Evolutionary conservation across 352 stramenopile species (phyloP).

Genomic region (Pythium periplocum): DNA sequence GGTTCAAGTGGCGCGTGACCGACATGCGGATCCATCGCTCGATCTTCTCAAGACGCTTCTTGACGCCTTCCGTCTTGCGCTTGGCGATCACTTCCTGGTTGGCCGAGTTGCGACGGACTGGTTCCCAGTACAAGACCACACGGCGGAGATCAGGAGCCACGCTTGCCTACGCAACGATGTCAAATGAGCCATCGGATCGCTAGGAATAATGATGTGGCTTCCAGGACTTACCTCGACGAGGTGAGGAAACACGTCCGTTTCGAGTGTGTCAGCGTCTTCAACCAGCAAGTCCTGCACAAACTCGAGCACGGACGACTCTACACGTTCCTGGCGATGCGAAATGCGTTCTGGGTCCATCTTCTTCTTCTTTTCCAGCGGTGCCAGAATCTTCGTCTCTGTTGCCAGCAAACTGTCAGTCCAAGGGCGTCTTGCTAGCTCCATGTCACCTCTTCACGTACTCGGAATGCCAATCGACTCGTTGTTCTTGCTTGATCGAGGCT

Average conservation of each 20-base stretch:
- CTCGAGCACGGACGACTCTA: slow-evolving; percentile 56
- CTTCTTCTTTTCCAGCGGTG: slow-evolving; percentile 76
- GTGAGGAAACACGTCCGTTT: slow-evolving; percentile 55
- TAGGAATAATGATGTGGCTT: no score
- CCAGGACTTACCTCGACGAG: slow-evolving; percentile 49
- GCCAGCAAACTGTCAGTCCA: neutral
- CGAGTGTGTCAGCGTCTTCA: slow-evolving; percentile 54
- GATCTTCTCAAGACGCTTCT: slow-evolving; percentile 53
- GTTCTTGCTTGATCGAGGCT: slow-evolving; percentile 31
- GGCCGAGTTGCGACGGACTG: slow-evolving; percentile 53
- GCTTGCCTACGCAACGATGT: slow-evolving; percentile 31
- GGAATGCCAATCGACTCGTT: slow-evolving; percentile 38
- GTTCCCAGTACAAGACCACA: slow-evolving; percentile 71
- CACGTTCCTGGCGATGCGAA: slow-evolving; percentile 68
- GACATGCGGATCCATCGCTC: slow-evolving; percentile 65
- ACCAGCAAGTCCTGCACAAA: slow-evolving; percentile 69
- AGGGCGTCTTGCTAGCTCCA: neutral
- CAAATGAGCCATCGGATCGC: no score
- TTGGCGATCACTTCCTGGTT: slow-evolving; percentile 67
- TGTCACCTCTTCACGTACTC: slow-evolving; percentile 24
- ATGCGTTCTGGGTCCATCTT: slow-evolving; percentile 50
- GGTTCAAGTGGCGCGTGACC: slow-evolving; percentile 69
- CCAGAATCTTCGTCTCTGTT: slow-evolving; percentile 62
- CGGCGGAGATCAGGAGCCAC: slow-evolving; percentile 61
- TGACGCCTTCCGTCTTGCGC: slow-evolving; percentile 59